Percentiles rank a stretch among this genome's conserved stretches.
Evolutionary conservation across 305 asterid genomes (phyloP).

Genomic region (Fraxinus ornus): DNA sequence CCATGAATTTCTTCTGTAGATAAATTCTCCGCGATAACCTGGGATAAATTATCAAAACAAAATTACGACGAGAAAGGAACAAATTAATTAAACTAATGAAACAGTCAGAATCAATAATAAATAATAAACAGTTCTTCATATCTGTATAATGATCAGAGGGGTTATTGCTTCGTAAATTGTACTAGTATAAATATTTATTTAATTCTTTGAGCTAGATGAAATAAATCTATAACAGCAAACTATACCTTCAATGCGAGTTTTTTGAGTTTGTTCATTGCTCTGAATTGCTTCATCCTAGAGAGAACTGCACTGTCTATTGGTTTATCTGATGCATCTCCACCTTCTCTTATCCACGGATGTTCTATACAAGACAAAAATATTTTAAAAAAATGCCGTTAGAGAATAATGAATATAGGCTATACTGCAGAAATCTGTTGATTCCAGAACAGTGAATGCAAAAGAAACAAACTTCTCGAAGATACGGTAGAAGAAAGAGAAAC

Average conservation of each 20-base stretch:
- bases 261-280: conserved; percentile 90
- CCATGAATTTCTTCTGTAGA: conserved; percentile 87
- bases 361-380: conserved; percentile 32
- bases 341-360: conserved; percentile 89
- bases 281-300: conserved; percentile 83
- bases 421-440: not conserved
- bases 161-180: not conserved
- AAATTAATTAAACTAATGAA: not conserved
- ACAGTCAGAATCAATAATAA: not conserved
- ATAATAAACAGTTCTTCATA: not conserved
- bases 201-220: not conserved
- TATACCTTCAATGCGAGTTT: conserved; percentile 81
- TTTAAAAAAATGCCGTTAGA: conserved; percentile 1
- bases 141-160: not conserved
- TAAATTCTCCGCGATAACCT: conserved; percentile 89
- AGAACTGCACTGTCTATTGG: conserved; percentile 85
- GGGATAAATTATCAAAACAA: not conserved
- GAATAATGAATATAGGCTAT: not conserved
- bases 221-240: not conserved
- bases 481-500: not conserved
- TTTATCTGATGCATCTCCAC: conserved; percentile 77
- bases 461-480: not conserved
- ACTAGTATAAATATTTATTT: not conserved
- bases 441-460: not conserved
- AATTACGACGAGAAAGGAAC: not conserved